Base-by-base conservation (phyloP, 768 basidiomycete species). In the Phanerochaete sordida region DNA sequence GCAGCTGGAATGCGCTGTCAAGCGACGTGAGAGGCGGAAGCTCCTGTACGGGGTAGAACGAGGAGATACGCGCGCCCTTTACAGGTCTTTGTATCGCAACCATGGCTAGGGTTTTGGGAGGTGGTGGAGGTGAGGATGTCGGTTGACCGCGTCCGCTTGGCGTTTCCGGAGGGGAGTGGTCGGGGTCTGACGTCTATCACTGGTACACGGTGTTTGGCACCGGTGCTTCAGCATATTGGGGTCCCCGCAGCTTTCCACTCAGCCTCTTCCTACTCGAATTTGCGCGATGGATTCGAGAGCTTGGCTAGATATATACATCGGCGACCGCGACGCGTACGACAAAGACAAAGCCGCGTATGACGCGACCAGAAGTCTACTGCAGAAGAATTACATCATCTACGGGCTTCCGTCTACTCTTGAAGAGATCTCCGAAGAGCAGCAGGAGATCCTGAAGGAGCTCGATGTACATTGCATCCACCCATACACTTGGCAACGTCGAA, bases 1-100 rank as follows among this genome's bases (percentile, higher is more conserved):
- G 93, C 7, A 96, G 81, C 69, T 96, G 93, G 70, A 96, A 97
- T 0, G 94, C 92, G 72, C 92, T 95, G 75, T 95, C 90, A 30
- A 96, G 77, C 0, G 86, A 83, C 0, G 89, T 77, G 30, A 90
- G 80, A 0, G 86, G 81, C 0, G 90, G 90, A 1, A 91, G 77
- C 8, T 68, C 78, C 69, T 90, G 91, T 26, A 90, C 78, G 0
- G 90, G 88, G 66, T 92, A 92, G 68, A 93, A 93, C 0, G 88
- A 82, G 9, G 89, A 86, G 23, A 91, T 87, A 26, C 90, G 81
- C 3, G 90, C 87, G 52, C 91, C 91, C 15, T 88, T 86, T 26
- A 85, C 74, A 16, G 91, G 91, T 35, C 91, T 79, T 69, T 86
- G 87, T 51, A 53, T 59, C 46, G 48, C 24, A 12, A 46, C 47